phyloP scores from a whole-genome alignment of 495 filamentous ascomycete genomes.

The Daldinia grandis region DNA sequence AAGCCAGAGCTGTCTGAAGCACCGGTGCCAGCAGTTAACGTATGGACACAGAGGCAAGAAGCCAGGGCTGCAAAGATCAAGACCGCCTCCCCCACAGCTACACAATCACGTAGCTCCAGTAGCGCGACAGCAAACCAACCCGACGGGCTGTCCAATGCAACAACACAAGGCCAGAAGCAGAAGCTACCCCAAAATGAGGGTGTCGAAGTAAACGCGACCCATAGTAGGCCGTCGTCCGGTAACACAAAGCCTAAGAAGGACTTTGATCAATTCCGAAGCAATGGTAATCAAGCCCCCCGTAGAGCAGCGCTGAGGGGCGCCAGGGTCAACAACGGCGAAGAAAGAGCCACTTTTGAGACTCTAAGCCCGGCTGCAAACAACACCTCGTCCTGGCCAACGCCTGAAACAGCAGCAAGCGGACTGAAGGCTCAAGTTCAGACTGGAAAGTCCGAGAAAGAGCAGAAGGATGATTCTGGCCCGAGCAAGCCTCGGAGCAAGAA shows the following conservation, averaged over 20 bases:
- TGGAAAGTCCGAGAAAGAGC: constrained; percentile 71
- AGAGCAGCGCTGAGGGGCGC: constrained; percentile 57
- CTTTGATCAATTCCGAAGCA: constrained; percentile 58
- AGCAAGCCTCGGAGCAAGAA: constrained; percentile 69
- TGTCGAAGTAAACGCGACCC: neutral
- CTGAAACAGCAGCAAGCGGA: constrained; percentile 75
- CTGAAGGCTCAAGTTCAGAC: constrained; percentile 57
- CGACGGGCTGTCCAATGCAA: constrained; percentile 5
- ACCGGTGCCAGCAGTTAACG: constrained; percentile 80
- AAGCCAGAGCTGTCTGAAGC: constrained; percentile 80
- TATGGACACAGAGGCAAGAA: constrained; percentile 82
- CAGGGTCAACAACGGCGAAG: constrained; percentile 60
- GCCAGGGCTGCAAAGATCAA: constrained; percentile 73
- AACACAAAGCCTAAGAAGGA: constrained; percentile 62
- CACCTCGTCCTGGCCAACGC: constrained; percentile 86
- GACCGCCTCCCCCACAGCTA: constrained; percentile 41
- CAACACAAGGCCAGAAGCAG: constrained; percentile 13
- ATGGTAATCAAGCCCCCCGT: constrained; percentile 51
- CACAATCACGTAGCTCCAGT: constrained; percentile 18
- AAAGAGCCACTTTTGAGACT: constrained; percentile 37
- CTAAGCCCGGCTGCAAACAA: constrained; percentile 73
- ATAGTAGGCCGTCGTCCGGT: constrained; percentile 24
- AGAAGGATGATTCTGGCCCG: constrained; percentile 67
- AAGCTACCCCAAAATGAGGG: constrained; percentile 42
- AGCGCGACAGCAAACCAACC: neutral